Evolutionary conservation across 306 rosid genomes (phyloP), one percentile per base, ranked within the genome.

Genomic region (Cajanus cajan): DNA sequence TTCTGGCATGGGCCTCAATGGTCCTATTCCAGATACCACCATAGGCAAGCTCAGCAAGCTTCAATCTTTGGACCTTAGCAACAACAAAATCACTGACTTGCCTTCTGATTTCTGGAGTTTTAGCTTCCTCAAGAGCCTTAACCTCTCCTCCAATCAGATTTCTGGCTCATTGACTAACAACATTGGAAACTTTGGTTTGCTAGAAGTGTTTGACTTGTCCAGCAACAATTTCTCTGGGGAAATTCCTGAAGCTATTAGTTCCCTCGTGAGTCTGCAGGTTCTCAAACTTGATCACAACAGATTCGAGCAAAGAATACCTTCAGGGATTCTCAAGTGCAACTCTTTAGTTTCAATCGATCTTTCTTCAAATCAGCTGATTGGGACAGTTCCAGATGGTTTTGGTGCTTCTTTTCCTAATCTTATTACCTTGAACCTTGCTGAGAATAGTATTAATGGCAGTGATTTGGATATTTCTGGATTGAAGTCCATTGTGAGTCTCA

Each of bases 61-160:
- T 68, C 92, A 87, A 71, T 18, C 54, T 78, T 78, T 93, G 85
- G 91, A 91, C 86, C 98, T 93, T 39, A 91, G 98, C 90, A 61
- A 76, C 87, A 93, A 93, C 87, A 87, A 80, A 51, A 90, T 93
- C 86, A 87, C 88, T 7, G 84, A 22, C 15, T 86, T 93, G 81
- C 91, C 98, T 59, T 80, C 93, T 36, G 98, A 93, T 87, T 90
- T 93, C 74, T 91, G 98, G 98, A 89, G 98, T 25, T 79, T 93
- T 36, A 77, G 88, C 86, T 85, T 87, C 18, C 89, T 93, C 83
- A 87, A 86, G 74, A 82, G 48, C 80, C 93, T 93, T 6, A 90
- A 87, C 78, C 94, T 91, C 67, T 91, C 98, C 50, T 70, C 68
- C 52, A 91, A 93, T 64, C 76, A 64, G 80, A 91, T 93, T 84